Evolutionary conservation across 1,284 basidiomycete species (phyloP).

Genomic region (Gomphus bonarii): DNA sequence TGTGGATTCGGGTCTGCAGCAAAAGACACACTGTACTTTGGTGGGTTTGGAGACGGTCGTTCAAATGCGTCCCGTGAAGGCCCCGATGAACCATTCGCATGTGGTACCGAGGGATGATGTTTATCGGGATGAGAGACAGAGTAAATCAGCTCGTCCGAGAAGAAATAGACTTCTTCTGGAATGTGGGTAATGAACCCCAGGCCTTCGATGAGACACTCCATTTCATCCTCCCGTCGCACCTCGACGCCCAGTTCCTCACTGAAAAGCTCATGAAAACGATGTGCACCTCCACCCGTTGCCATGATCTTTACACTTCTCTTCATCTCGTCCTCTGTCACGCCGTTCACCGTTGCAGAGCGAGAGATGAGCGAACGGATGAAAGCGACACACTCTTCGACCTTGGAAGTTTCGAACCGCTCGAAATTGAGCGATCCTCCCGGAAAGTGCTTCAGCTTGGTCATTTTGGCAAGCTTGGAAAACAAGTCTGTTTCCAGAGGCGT

Average conservation of each 20-base stretch:
- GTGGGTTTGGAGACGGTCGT: slow-evolving; percentile 87
- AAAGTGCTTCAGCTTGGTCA: slow-evolving; percentile 70
- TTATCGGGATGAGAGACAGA: slow-evolving; percentile 60
- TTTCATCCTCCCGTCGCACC: slow-evolving; percentile 90
- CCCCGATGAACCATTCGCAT: not conserved
- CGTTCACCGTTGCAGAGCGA: slow-evolving; percentile 80
- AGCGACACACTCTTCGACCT: slow-evolving; percentile 76
- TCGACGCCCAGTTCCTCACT: slow-evolving; percentile 71
- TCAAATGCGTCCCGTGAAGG: slow-evolving; percentile 40
- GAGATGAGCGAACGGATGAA: slow-evolving; percentile 88
- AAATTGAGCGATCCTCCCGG: slow-evolving; percentile 98
- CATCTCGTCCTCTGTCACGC: slow-evolving; percentile 88
- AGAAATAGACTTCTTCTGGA: slow-evolving; percentile 97
- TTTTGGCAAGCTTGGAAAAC: slow-evolving; percentile 50
- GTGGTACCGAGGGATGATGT: not conserved
- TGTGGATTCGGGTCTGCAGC: slow-evolving; percentile 73
- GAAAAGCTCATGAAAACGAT: slow-evolving; percentile 87
- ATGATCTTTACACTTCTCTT: slow-evolving; percentile 90
- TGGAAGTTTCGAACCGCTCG: slow-evolving; percentile 91
- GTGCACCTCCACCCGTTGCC: slow-evolving; percentile 96
- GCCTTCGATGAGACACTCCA: slow-evolving; percentile 97
- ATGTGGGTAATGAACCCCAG: slow-evolving; percentile 95
- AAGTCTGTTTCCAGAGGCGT: slow-evolving; percentile 14
- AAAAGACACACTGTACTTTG: slow-evolving; percentile 84
- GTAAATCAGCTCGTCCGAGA: slow-evolving; percentile 94